Percentiles rank a stretch among this genome's conserved stretches.
Evolutionary conservation across 2,329 filamentous ascomycete species (phyloP).

Genomic region (Huntiella moniliformis): DNA sequence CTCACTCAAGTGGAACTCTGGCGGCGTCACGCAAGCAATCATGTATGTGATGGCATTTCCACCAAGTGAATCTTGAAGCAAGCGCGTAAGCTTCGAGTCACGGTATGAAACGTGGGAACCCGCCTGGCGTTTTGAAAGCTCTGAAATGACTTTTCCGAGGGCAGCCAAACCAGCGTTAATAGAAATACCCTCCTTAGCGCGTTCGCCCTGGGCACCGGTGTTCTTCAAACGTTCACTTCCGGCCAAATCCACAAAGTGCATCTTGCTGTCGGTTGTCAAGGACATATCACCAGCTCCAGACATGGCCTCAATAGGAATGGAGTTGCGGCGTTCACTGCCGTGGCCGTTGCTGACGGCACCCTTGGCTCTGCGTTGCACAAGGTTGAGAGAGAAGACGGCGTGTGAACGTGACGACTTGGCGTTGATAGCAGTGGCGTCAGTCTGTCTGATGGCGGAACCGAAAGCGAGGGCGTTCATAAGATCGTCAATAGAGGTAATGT

Average conservation of each 20-base stretch:
- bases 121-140: slow-evolving; percentile 74
- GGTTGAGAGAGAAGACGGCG: slow-evolving; percentile 87
- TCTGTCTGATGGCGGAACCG: slow-evolving; percentile 86
- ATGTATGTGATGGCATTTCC: slow-evolving; percentile 98
- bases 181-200: slow-evolving; percentile 89
- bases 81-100: slow-evolving; percentile 86
- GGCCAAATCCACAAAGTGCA: slow-evolving; percentile 95
- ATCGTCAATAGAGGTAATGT: slow-evolving; percentile 83
- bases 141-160: slow-evolving; percentile 93
- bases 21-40: slow-evolving; percentile 95
- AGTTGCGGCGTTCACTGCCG: slow-evolving; percentile 60
- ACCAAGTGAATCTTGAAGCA: slow-evolving; percentile 89
- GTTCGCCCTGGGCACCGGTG: slow-evolving; percentile 82
- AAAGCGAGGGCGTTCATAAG: slow-evolving; percentile 76
- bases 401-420: slow-evolving; percentile 95
- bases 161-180: slow-evolving; percentile 94
- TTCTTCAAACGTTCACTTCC: slow-evolving; percentile 96
- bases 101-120: slow-evolving; percentile 92
- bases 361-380: slow-evolving; percentile 64
- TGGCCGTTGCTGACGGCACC: slow-evolving; percentile 17
- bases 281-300: slow-evolving; percentile 42
- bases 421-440: slow-evolving; percentile 91
- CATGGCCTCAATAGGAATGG: slow-evolving; percentile 67
- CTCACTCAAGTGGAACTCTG: slow-evolving; percentile 93
- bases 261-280: slow-evolving; percentile 88